phyloP scores from a whole-genome alignment of 768 basidiomycete genomes.

The Termitomyces sp. region DNA sequence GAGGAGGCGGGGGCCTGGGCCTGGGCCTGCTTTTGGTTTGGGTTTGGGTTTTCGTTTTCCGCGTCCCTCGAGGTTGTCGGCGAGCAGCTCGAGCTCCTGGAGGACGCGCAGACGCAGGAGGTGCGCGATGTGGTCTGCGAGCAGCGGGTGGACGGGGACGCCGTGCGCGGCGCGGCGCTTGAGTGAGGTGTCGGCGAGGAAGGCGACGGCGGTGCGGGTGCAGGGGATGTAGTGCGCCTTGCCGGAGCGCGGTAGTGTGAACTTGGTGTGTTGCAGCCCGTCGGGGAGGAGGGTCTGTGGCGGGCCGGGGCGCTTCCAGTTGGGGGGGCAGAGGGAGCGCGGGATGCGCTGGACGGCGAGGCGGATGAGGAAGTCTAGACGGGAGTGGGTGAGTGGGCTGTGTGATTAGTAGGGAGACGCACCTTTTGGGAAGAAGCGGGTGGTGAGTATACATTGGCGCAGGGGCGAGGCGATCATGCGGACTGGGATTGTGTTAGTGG shows the following conservation, averaged over 20 bases:
- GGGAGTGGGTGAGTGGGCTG: neutral
- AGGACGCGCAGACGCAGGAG: constrained; percentile 69
- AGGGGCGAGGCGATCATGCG: constrained; percentile 70
- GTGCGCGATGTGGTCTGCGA: constrained; percentile 58
- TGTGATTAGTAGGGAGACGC: constrained; percentile 15
- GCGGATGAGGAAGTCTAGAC: constrained; percentile 64
- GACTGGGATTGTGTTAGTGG: constrained; percentile 35
- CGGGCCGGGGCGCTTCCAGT: neutral
- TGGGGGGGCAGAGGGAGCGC: constrained; percentile 6
- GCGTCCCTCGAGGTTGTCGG: constrained; percentile 33
- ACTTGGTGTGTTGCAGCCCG: constrained; percentile 65
- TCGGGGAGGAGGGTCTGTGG: constrained; percentile 39
- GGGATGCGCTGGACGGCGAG: constrained; percentile 48
- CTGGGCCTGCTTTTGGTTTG: neutral
- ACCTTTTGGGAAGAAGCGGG: constrained; percentile 57
- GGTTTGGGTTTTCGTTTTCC: neutral
- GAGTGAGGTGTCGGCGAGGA: constrained; percentile 31
- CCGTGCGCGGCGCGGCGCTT: constrained; percentile 29
- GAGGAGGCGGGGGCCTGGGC: constrained; percentile 34
- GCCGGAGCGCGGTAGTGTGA: constrained; percentile 43
- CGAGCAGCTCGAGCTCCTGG: constrained; percentile 69
- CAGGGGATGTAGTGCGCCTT: constrained; percentile 57
- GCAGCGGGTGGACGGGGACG: constrained; percentile 34
- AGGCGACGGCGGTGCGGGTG: constrained; percentile 45
- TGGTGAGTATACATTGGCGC: constrained; percentile 50